Evolutionary conservation across 148 eudicot species (phyloP), one percentile per base, ranked within the genome.

Genomic region (Vaccinium macrocarpon): DNA sequence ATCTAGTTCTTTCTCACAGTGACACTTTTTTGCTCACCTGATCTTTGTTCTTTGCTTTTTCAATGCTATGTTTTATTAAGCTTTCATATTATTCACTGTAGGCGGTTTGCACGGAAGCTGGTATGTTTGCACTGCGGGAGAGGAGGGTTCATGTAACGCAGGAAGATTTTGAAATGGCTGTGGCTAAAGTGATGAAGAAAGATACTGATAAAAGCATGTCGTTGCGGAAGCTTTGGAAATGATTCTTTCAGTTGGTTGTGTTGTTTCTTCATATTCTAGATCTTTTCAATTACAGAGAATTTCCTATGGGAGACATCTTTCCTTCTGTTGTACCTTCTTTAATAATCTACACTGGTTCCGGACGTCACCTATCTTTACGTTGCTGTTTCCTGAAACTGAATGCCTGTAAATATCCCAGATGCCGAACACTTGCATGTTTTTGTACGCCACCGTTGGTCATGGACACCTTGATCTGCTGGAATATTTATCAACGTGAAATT

Each of bases 121-220:
- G 92, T 12, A 90, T 90, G 92, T 90, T 90, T 85, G 92, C 92
- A 16, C 83, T 90, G 80, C 85, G 92, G 80, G 92, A 90, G 88
- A 87, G 92, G 80, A 90, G 92, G 80, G 86, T 90, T 59, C 92
- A 90, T 35, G 92, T 90, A 9, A 88, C 92, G 3, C 92, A 90
- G 16, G 92, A 90, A 87, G 92, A 90, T 78, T 90, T 90, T 71
- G 92, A 90, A 38, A 90, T 90, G 92, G 92, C 92, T 0, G 92
- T 90, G 46, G 92, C 92, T 16, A 90, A 90, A 87, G 92, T 90
- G 55, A 90, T 88, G 92, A 90, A 90, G 87, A 90, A 90, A 88
- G 92, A 90, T 48, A 88, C 84, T 0, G 92, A 90, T 35, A 90
- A 88, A 78, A 90, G 88, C 86, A 90, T 90, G 92, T 90, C 92